Percentiles rank a stretch among this genome's conserved stretches.
These are phyloP conservation scores for Camptophora hylomeconis DNA, from an alignment of 2,329 filamentous ascomycete genomes.

Conservation along the genomic window DNA sequence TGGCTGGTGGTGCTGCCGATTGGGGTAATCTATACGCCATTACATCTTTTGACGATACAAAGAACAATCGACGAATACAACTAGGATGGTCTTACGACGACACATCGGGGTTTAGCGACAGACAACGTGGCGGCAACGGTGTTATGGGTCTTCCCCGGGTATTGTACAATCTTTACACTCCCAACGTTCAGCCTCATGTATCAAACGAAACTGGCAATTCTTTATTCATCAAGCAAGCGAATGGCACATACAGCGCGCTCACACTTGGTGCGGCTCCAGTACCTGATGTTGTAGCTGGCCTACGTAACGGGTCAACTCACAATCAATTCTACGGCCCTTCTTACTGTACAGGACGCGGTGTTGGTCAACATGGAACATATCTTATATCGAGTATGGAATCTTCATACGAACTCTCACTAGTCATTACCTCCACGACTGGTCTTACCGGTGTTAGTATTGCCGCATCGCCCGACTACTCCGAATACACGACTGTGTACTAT, in stretches of 20 bases:
- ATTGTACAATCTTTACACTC: slow-evolving; percentile 25
- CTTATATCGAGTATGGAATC: slow-evolving; percentile 1
- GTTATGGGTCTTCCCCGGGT: slow-evolving; percentile 33
- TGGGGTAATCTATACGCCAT: slow-evolving; percentile 6
- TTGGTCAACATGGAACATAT: background rate
- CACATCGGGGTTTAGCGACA: slow-evolving; percentile 1
- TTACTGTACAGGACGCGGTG: slow-evolving; percentile 1
- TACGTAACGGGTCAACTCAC: slow-evolving; percentile 2
- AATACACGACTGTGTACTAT: slow-evolving; percentile 27
- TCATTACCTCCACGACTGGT: slow-evolving; percentile 4
- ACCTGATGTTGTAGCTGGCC: slow-evolving; percentile 5
- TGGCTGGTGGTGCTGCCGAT: slow-evolving; percentile 4
- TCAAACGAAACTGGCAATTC: slow-evolving; percentile 1
- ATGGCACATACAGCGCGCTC: slow-evolving; percentile 26
- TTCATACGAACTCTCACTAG: slow-evolving; percentile 3
- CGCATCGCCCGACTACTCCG: slow-evolving; percentile 5
- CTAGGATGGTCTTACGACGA: slow-evolving; percentile 4
- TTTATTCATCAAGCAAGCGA: slow-evolving; percentile 1
- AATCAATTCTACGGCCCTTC: background rate
- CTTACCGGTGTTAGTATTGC: slow-evolving; percentile 4
- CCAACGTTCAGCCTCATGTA: slow-evolving; percentile 18
- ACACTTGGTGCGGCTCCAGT: slow-evolving; percentile 29
- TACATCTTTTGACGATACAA: slow-evolving; percentile 7
- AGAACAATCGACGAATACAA: slow-evolving; percentile 7
- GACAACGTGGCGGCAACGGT: slow-evolving; percentile 19